These are phyloP conservation scores for Monosporozyma yasuniensis DNA, from an alignment of 805 yeast species.

Conservation along the genomic window DNA sequence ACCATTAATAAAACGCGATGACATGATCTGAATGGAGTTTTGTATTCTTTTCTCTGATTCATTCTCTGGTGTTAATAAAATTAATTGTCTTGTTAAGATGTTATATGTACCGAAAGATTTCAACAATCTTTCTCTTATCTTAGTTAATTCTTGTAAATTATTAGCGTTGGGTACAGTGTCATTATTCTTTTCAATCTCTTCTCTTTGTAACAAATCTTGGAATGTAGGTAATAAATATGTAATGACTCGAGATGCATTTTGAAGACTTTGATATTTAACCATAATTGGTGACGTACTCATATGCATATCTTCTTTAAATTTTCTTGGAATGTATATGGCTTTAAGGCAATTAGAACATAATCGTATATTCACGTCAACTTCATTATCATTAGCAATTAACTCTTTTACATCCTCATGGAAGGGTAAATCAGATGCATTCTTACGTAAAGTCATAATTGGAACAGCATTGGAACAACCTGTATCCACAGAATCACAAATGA, in stretches of 20 bases:
- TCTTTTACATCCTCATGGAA: slow-evolving; percentile 12
- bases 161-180: background rate
- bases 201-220: slow-evolving; percentile 29
- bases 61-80: slow-evolving; percentile 29
- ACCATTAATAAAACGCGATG: slow-evolving; percentile 55
- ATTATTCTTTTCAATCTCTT: slow-evolving; percentile 27
- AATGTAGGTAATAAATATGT: slow-evolving; percentile 36
- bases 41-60: slow-evolving; percentile 40
- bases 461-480: slow-evolving; percentile 69
- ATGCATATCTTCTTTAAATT: slow-evolving; percentile 35
- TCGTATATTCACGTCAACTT: slow-evolving; percentile 35
- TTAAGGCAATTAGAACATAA: slow-evolving; percentile 66
- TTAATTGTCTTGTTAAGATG: slow-evolving; percentile 36
- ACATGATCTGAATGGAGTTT: slow-evolving; percentile 47
- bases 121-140: slow-evolving; percentile 37
- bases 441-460: slow-evolving; percentile 34
- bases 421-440: slow-evolving; percentile 21
- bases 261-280: slow-evolving; percentile 35
- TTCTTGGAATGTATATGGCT: slow-evolving; percentile 47
- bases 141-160: slow-evolving; percentile 28
- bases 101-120: slow-evolving; percentile 46
- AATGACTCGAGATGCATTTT: slow-evolving; percentile 33
- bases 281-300: slow-evolving; percentile 32
- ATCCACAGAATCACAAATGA: slow-evolving; percentile 61
- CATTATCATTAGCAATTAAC: slow-evolving; percentile 5